These are phyloP conservation scores for Cyclanthera cordifolia DNA, from an alignment of 306 rosid genomes.

Conservation along the genomic window DNA sequence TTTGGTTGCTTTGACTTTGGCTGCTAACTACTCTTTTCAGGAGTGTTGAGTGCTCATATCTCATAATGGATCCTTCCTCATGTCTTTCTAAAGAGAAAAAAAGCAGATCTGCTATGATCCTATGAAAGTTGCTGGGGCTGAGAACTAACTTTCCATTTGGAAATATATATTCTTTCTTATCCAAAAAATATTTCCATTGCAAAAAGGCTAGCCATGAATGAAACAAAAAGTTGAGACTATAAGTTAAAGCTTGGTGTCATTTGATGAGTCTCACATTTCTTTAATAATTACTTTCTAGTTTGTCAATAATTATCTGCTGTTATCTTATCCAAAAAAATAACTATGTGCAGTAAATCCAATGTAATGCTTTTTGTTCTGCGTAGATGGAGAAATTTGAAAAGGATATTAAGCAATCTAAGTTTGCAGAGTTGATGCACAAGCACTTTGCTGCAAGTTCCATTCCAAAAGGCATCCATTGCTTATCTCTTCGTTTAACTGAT, in stretches of 20 bases:
- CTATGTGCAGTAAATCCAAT: not conserved
- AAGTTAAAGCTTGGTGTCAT: not conserved
- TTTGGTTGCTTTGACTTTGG: not conserved
- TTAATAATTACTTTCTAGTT: not conserved
- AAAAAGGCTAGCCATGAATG: no score
- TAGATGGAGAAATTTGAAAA: slow-evolving; percentile 95
- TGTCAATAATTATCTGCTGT: no score
- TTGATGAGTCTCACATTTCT: not conserved
- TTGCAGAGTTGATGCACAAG: slow-evolving; percentile 84
- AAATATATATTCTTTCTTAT: not conserved
- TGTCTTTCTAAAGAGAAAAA: not conserved
- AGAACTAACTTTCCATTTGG: not conserved
- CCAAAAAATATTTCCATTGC: no score
- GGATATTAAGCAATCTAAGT: slow-evolving; percentile 70
- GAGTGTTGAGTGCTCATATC: not conserved
- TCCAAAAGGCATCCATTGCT: slow-evolving; percentile 92
- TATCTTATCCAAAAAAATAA: no score
- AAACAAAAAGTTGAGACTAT: not conserved
- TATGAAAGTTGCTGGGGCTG: not conserved
- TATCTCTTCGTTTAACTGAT: slow-evolving; percentile 93
- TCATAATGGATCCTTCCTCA: not conserved
- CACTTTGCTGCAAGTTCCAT: slow-evolving; percentile 93
- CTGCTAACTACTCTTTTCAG: not conserved
- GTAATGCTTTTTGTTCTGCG: slow-evolving; percentile 5
- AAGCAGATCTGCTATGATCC: not conserved